Base-by-base conservation (phyloP, 2,329 filamentous ascomycete species). In the Madurella fahalii region DNA sequence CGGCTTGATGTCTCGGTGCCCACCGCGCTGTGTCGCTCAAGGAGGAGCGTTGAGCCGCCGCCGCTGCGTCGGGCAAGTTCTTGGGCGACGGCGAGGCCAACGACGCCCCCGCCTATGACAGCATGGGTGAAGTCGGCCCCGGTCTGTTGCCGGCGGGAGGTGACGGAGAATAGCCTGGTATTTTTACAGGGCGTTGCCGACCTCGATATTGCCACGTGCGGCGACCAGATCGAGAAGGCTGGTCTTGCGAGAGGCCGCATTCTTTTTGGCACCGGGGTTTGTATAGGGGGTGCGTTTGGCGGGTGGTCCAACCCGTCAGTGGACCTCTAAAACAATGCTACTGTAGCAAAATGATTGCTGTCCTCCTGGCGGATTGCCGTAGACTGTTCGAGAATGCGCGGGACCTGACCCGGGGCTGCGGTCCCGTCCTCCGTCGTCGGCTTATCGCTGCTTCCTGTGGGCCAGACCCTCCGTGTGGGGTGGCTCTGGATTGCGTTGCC, bases 1-100 rank as follows among this genome's bases (percentile, higher is more conserved):
- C 92, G 85, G 61, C 87, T 89, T 59, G 87, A 92, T 0, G 91
- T 96, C 74, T 96, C 92, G 30, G 84, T 93, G 47, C 92, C 92
- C 25, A 89, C 78, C 48, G 80, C 77, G 18, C 77, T 71, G 75
- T 96, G 89, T 25, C 88, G 84, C 72, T 96, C 92, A 1, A 96
- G 83, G 51, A 96, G 76, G 12, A 96, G 78, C 0, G 89, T 93
- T 2, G 82, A 83, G 5, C 79, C 78, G 17, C 32, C 83, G 17
- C 30, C 76, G 56, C 78, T 75, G 25, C 61, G 62, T 50, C 83
- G 81, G 51, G 90, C 84, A 20, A 96, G 79, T 59, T 85, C 79
- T 4, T 87, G 81, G 5, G 90, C 89, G 52, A 91, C 81, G 9
- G 92, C 87, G 2, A 96, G 81, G 11, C 92, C 92, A 37, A 96